These are phyloP conservation scores for Cutaneotrichosporon sp. DNA, from an alignment of 1,284 basidiomycete species.

Conservation along the genomic window DNA sequence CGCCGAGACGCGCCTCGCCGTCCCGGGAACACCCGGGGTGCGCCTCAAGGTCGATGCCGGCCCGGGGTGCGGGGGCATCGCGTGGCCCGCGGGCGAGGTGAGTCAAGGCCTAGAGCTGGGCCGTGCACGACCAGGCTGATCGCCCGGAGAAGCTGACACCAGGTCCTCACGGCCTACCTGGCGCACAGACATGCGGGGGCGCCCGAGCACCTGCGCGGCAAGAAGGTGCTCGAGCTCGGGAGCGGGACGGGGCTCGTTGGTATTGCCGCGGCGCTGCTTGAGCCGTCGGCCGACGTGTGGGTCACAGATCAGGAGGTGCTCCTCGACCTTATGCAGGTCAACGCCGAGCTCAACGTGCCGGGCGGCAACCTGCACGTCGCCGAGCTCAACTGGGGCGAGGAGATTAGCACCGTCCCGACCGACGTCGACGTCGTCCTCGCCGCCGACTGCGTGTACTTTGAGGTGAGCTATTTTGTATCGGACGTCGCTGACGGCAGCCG, in stretches of 20 bases:
- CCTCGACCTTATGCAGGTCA: slow-evolving; percentile 70
- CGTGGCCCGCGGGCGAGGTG: slow-evolving; percentile 92
- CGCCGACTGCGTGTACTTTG: slow-evolving; percentile 94
- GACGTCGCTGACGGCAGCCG: slow-evolving; percentile 54
- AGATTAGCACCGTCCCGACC: slow-evolving; percentile 39
- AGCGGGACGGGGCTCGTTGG: slow-evolving; percentile 86
- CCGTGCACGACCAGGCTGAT: too few relatives aligned
- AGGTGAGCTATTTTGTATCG: slow-evolving; percentile 50
- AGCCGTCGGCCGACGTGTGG: slow-evolving; percentile 61
- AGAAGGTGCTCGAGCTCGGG: slow-evolving; percentile 76
- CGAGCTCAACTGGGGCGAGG: slow-evolving; percentile 70
- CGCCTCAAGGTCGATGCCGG: slow-evolving; percentile 66
- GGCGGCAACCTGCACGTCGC: slow-evolving; percentile 59
- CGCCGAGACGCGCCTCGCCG: slow-evolving; percentile 35
- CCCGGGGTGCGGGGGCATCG: slow-evolving; percentile 85
- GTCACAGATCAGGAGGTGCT: slow-evolving; percentile 89
- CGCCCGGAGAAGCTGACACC: neutral
- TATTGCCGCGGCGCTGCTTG: slow-evolving; percentile 71
- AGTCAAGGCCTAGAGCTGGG: slow-evolving; percentile 32
- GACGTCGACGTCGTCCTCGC: slow-evolving; percentile 64
- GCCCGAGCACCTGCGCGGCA: slow-evolving; percentile 58
- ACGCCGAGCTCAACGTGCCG: slow-evolving; percentile 67
- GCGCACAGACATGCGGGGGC: slow-evolving; percentile 58
- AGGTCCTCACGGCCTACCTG: slow-evolving; percentile 77
- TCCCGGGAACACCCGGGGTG: slow-evolving; percentile 36